Evolutionary conservation across 1,139 yeast genomes (phyloP), one percentile per base, ranked within the genome.

Genomic region (Geotrichum reessii): DNA sequence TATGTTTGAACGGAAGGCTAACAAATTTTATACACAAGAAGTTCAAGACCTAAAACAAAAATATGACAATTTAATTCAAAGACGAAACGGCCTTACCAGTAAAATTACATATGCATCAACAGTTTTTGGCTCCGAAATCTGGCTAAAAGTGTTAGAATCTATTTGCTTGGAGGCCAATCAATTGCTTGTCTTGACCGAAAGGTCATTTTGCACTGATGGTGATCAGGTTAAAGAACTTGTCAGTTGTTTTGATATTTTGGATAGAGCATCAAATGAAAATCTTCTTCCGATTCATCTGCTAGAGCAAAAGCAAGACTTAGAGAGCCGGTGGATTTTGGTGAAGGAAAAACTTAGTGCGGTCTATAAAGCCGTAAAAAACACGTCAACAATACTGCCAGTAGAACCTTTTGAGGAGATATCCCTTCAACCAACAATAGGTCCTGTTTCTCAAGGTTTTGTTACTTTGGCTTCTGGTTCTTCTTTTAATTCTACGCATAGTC

Each of bases 41-140:
- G 66, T 73, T n/a, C 66, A 63, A 19, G 65, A 68, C 2, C 70
- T 85, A 12, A 71, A 76, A 22, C 69, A 69, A 1, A 76, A 75
- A 57, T 81, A 79, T 65, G 73, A 75, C 17, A 64, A 67, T 3
- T 68, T 85, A 22, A 67, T 75, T 11, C 69, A 71, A 9, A 74
- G 77, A 57, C 79, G 81, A 73, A 69, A 73, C 3, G 69, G 71
- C 52, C 73, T 85, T 50, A 71, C 73, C 8, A 63, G 65, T 9
- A 81, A 79, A 53, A 65, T 81, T 12, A 66, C 67, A 9, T 68
- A 66, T 4, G 71, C 84, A 59, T 80, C 80, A 65, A 64, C 64
- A 8, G 82, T 80, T 52, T 65, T 80, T 19, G 76, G 85, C 1
- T 84, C 81, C 59, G 73, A 74, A 40, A 78, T 82, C 64, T 85